Conservation (phyloP, 1,139 yeast genomes). For the Nakaseomyces uthaithaninus region DNA sequence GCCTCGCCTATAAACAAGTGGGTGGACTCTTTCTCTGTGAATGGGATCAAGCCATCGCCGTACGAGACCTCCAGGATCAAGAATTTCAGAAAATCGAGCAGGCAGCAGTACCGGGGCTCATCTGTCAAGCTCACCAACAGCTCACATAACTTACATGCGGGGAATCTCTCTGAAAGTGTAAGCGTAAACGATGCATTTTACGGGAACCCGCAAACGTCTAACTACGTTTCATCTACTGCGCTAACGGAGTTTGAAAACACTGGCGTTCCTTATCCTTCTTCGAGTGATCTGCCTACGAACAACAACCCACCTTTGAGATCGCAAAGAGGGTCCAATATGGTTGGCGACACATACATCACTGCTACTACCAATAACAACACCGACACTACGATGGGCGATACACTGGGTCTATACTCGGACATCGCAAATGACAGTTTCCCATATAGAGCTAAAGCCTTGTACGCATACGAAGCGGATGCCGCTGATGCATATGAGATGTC, state of each 20-base stretch:
- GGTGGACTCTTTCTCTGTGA: conserved; percentile 64
- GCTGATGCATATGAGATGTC: conserved; percentile 91
- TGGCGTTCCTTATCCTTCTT: conserved; percentile 15
- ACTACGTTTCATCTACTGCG: conserved; percentile 35
- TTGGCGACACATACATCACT: conserved; percentile 23
- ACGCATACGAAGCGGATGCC: conserved; percentile 84
- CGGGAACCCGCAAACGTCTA: conserved; percentile 5
- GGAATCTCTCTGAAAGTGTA: conserved; percentile 1
- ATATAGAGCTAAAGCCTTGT: conserved; percentile 78
- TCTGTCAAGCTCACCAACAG: conserved; percentile 3
- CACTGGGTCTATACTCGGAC: conserved; percentile 31
- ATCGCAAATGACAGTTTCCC: conserved; percentile 52
- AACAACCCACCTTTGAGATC: conserved; percentile 4
- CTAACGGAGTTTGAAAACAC: conserved; percentile 36
- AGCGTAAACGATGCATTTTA: not conserved
- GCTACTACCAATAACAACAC: conserved; percentile 33
- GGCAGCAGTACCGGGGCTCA: conserved; percentile 2
- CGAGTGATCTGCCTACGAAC: not conserved
- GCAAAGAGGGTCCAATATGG: not conserved
- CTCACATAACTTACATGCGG: not conserved
- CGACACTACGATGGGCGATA: conserved; percentile 32
- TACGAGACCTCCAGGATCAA: conserved; percentile 23
- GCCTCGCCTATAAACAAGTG: conserved; percentile 73
- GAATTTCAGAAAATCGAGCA: conserved; percentile 16
- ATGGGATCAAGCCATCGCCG: conserved; percentile 36